These are phyloP conservation scores for Phytopythium montanum DNA, from an alignment of 352 stramenopile genomes.

Conservation along the genomic window DNA sequence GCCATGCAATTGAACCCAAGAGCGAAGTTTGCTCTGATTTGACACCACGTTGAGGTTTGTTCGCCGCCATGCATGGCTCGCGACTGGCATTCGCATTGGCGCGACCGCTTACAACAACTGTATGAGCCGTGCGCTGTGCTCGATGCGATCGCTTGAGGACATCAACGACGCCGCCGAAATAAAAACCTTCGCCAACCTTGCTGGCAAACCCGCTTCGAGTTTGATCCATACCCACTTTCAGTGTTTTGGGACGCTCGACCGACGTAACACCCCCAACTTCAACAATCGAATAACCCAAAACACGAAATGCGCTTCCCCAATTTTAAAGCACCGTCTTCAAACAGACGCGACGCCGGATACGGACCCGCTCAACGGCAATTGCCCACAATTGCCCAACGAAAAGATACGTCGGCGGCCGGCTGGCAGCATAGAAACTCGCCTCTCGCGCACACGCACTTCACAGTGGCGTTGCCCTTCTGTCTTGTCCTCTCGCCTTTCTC, in stretches of 20 bases:
- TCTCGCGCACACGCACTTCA: background rate
- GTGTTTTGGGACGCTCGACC: no score
- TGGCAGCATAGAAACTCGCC: background rate
- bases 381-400: background rate
- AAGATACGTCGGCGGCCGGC: background rate
- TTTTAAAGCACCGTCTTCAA: background rate
- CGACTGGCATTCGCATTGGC: no score
- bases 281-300: constrained; percentile 5
- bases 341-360: background rate
- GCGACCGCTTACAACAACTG: no score
- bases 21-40: no score
- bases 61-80: no score
- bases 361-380: background rate
- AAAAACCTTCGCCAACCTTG: background rate
- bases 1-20: background rate
- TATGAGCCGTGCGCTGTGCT: no score
- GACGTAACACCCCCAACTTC: background rate
- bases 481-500: background rate
- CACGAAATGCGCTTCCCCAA: background rate
- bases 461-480: background rate
- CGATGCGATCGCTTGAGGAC: no score
- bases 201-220: no score
- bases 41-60: no score
- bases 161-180: background rate
- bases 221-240: no score